Evolutionary conservation across 2,329 filamentous ascomycete species (phyloP).

Genomic region (Colletotrichum chrysophilum): DNA sequence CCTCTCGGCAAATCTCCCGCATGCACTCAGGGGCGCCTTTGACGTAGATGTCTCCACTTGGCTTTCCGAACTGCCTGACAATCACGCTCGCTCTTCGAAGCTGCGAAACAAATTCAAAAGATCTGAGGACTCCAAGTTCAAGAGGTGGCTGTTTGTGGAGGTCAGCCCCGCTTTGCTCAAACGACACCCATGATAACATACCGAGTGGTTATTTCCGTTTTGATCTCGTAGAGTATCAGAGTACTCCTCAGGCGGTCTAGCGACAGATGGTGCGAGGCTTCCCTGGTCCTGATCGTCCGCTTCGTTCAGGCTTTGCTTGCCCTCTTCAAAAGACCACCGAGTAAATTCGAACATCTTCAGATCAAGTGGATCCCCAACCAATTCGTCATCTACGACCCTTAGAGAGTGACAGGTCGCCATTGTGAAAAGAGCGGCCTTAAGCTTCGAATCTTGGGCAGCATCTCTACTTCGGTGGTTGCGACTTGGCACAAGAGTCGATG

Average conservation of each 20-base stretch:
- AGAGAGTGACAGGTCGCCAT: constrained; percentile 98
- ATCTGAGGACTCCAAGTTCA: constrained; percentile 88
- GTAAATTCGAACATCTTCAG: constrained; percentile 99
- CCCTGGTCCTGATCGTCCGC: constrained; percentile 76
- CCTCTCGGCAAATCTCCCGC: constrained; percentile 86
- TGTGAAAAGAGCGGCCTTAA: constrained; percentile 77
- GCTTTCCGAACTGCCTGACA: constrained; percentile 84
- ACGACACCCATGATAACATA: constrained; percentile 19
- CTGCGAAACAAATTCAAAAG: constrained; percentile 95
- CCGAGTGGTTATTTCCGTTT: constrained; percentile 29
- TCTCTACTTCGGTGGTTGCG: constrained; percentile 15
- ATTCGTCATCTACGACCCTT: constrained; percentile 82
- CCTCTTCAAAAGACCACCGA: constrained; percentile 90
- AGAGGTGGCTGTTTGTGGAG: constrained; percentile 55
- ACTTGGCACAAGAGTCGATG: constrained; percentile 61
- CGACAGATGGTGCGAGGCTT: constrained; percentile 85
- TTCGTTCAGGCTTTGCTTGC: constrained; percentile 69
- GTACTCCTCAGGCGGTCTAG: constrained; percentile 72
- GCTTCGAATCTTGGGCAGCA: constrained; percentile 17
- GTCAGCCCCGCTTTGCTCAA: constrained; percentile 18
- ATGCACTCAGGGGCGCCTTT: constrained; percentile 98
- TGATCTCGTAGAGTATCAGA: constrained; percentile 26
- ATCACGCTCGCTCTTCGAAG: constrained; percentile 91
- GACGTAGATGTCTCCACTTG: constrained; percentile 86
- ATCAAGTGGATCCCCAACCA: constrained; percentile 92